Conservation (phyloP, 106 monocot genomes). For the Chionographis japonica region DNA sequence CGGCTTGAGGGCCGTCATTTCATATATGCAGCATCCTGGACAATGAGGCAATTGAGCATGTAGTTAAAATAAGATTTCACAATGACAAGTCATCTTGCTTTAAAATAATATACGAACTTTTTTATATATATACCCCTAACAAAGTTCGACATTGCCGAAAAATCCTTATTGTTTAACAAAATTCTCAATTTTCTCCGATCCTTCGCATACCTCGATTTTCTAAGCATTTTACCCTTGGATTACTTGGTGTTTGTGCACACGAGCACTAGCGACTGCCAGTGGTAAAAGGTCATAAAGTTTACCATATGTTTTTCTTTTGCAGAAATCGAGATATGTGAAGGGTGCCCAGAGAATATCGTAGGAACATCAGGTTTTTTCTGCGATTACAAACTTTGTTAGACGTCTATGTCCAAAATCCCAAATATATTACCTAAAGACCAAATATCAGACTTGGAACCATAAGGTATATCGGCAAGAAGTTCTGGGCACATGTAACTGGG, state of each 20-base stretch:
- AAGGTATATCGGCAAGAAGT: conserved; percentile 98
- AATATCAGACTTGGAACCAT: conserved; percentile 97
- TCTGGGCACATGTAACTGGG: conserved; percentile 99
- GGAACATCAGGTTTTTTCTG: neutral
- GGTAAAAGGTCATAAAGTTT: no score
- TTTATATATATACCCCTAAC: neutral
- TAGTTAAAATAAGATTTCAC: neutral
- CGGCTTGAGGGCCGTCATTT: conserved; percentile 92
- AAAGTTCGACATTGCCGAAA: no score
- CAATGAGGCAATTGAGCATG: conserved; percentile 4
- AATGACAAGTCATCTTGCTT: neutral
- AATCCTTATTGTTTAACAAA: no score
- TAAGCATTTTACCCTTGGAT: no score
- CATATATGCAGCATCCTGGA: conserved; percentile 98
- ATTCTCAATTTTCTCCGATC: no score
- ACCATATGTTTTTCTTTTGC: no score
- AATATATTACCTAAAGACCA: conserved; percentile 87
- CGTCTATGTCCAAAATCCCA: neutral
- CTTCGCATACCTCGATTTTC: no score
- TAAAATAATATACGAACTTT: neutral
- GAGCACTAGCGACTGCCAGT: no score
- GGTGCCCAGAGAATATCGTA: neutral
- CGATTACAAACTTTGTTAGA: no score
- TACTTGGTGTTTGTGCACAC: no score
- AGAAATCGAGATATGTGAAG: no score